phyloP scores from a whole-genome alignment of 805 yeast species.

The Cyberlindnera euphorbiae region DNA sequence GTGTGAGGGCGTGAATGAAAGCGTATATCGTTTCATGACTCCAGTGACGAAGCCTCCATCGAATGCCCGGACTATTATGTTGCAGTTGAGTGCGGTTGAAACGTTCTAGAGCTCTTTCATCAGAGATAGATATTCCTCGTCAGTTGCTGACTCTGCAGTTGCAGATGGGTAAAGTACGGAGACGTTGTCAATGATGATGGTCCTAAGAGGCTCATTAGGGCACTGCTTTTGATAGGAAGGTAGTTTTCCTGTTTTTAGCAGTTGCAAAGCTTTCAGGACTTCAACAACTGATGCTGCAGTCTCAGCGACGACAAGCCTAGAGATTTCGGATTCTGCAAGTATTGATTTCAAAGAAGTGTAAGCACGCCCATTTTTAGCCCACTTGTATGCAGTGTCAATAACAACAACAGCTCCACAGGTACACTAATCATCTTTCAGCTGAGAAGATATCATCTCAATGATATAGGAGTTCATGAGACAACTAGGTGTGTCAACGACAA shows the following conservation, averaged over 20 bases:
- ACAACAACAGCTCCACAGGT: neutral
- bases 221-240: neutral
- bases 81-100: neutral
- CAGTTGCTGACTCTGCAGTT: too few species aligned
- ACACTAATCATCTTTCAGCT: neutral
- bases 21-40: too few species aligned
- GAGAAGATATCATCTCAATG: neutral
- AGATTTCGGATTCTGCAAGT: too few species aligned
- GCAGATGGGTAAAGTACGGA: neutral
- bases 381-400: conserved; percentile 12
- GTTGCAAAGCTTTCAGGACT: too few species aligned
- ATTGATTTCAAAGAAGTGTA: too few species aligned
- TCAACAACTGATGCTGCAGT: too few species aligned
- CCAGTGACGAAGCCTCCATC: neutral
- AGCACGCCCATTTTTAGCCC: conserved; percentile 3
- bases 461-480: neutral
- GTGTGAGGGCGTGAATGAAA: too few species aligned
- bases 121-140: too few species aligned
- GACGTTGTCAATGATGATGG: neutral
- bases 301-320: too few species aligned
- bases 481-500: neutral
- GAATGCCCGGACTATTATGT: neutral
- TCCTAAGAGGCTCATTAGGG: neutral
- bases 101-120: neutral
- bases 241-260: too few species aligned